These are phyloP conservation scores for Anthracocystis setariae DNA, from an alignment of 1,284 basidiomycete genomes.

Conservation along the genomic window DNA sequence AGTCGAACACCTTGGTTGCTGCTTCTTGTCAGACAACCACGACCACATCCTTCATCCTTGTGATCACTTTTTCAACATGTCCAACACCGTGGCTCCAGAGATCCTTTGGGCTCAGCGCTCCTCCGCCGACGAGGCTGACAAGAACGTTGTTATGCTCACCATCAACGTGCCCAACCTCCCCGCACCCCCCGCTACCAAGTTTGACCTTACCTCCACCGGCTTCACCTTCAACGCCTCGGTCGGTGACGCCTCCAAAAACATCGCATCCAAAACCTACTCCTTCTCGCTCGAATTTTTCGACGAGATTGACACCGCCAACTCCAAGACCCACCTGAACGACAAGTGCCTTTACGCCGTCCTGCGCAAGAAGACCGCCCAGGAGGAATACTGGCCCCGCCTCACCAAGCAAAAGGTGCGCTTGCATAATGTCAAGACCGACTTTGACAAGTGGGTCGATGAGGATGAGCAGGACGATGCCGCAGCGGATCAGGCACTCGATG, in stretches of 20 bases:
- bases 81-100: slow-evolving; percentile 55
- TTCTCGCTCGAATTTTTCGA: slow-evolving; percentile 66
- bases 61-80: slow-evolving; percentile 21
- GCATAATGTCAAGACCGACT: slow-evolving; percentile 69
- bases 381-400: slow-evolving; percentile 68
- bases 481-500: slow-evolving; percentile 59
- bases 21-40: no score
- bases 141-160: slow-evolving; percentile 66
- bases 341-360: slow-evolving; percentile 65
- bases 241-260: slow-evolving; percentile 58
- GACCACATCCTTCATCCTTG: no score
- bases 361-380: slow-evolving; percentile 62
- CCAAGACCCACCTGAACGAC: slow-evolving; percentile 62
- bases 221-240: slow-evolving; percentile 59
- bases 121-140: slow-evolving; percentile 59
- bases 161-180: slow-evolving; percentile 67
- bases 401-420: slow-evolving; percentile 68
- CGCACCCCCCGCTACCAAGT: slow-evolving; percentile 57
- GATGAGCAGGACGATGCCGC: slow-evolving; percentile 65
- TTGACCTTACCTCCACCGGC: slow-evolving; percentile 57
- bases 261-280: slow-evolving; percentile 59
- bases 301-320: slow-evolving; percentile 62
- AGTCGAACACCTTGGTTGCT: no score
- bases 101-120: slow-evolving; percentile 67
- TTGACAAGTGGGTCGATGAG: slow-evolving; percentile 69